phyloP scores from a whole-genome alignment of 2,329 filamentous ascomycete genomes.

The Aspergillus ruber region DNA sequence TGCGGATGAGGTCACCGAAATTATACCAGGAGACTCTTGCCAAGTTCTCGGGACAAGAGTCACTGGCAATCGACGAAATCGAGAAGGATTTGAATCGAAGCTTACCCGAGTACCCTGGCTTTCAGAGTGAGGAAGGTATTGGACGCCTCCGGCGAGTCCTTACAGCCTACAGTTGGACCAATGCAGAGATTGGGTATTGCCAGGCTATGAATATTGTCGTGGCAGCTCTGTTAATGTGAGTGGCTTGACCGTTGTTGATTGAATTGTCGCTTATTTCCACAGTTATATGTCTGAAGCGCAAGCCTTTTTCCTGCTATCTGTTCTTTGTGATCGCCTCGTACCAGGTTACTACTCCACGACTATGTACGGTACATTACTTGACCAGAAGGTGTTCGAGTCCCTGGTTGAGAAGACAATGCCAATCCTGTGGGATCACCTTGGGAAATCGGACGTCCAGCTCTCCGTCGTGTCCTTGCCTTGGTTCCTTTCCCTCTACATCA shows the following conservation, averaged over 20 bases:
- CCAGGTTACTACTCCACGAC: conserved; percentile 98
- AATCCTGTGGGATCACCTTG: conserved; percentile 95
- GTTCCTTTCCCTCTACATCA: conserved; percentile 98
- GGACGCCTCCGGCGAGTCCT: conserved; percentile 80
- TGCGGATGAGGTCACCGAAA: conserved; percentile 77
- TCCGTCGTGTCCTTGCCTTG: conserved; percentile 95
- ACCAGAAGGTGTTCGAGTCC: conserved; percentile 95
- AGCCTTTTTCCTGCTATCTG: conserved; percentile 87
- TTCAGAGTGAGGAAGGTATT: conserved; percentile 94
- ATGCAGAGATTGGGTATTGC: conserved; percentile 93
- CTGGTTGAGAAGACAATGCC: conserved; percentile 99
- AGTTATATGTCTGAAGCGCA: conserved; percentile 93
- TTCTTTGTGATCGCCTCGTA: conserved; percentile 84
- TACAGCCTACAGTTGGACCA: conserved; percentile 96
- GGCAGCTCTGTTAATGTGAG: conserved; percentile 81
- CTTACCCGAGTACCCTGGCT: conserved; percentile 93
- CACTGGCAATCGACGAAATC: conserved; percentile 95
- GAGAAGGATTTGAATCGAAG: conserved; percentile 97
- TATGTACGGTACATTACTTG: conserved; percentile 96
- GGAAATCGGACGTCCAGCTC: conserved; percentile 91
- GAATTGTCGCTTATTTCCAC: conserved; percentile 1
- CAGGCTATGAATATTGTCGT: conserved; percentile 99
- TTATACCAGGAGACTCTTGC: conserved; percentile 76
- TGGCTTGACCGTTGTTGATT: conserved; percentile 18
- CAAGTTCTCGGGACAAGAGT: conserved; percentile 78